These are phyloP conservation scores for Waltiozyma sp. DNA, from an alignment of 1,139 yeast species.

Conservation along the genomic window DNA sequence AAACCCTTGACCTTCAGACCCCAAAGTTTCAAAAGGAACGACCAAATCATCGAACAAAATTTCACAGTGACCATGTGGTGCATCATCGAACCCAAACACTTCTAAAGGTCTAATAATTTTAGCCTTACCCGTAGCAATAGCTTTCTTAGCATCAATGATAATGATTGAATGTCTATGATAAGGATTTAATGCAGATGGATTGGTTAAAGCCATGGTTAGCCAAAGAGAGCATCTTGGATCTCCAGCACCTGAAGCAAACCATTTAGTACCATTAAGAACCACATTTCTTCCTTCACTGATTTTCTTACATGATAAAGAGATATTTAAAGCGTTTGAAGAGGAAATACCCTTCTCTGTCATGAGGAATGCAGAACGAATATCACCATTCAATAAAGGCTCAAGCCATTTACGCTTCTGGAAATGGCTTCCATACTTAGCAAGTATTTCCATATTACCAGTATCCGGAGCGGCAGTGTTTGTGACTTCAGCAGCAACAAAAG, in stretches of 20 bases:
- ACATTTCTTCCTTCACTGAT: constrained; percentile 33
- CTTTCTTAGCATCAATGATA: constrained; percentile 43
- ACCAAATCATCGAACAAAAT: constrained; percentile 42
- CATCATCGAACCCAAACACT: constrained; percentile 60
- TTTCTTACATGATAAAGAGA: constrained; percentile 36
- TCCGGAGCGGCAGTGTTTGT: constrained; percentile 62
- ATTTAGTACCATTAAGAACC: constrained; percentile 54
- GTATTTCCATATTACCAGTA: constrained; percentile 66
- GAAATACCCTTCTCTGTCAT: constrained; percentile 64
- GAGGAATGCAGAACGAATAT: constrained; percentile 54
- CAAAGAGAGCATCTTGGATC: constrained; percentile 55
- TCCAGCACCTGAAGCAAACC: constrained; percentile 74
- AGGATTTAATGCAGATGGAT: constrained; percentile 24
- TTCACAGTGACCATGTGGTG: constrained; percentile 69
- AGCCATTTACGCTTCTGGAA: constrained; percentile 46
- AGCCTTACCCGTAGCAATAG: constrained; percentile 41
- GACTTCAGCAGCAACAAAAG: constrained; percentile 48
- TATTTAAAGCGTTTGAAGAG: constrained; percentile 59
- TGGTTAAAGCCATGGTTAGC: constrained; percentile 60
- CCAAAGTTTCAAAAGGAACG: constrained; percentile 36
- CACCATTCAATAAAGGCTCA: constrained; percentile 45
- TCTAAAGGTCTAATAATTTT: constrained; percentile 41
- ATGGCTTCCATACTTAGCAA: constrained; percentile 47
- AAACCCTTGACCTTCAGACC: constrained; percentile 50
- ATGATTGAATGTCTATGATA: constrained; percentile 53